phyloP scores from a whole-genome alignment of 2,329 filamentous ascomycete species.

The Botrytis medusae region DNA sequence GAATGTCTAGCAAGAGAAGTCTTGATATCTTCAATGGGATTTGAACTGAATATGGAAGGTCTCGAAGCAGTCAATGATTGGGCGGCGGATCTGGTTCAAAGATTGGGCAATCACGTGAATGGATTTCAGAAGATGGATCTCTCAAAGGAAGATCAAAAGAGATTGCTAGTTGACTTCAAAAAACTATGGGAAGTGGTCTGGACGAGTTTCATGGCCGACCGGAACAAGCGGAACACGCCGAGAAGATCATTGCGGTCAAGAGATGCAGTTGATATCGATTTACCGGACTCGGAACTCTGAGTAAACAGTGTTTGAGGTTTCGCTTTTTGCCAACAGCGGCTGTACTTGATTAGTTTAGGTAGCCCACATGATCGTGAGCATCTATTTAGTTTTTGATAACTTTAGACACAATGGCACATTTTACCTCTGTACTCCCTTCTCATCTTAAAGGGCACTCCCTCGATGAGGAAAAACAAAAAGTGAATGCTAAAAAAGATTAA shows the following conservation, averaged over 20 bases:
- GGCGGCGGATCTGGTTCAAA: constrained; percentile 24
- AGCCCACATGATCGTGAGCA: not conserved
- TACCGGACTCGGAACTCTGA: not conserved
- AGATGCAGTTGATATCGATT: constrained; percentile 5
- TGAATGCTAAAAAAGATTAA: not conserved
- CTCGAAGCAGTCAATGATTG: constrained; percentile 26
- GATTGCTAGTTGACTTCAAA: constrained; percentile 28
- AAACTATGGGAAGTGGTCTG: constrained; percentile 30
- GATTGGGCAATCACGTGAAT: constrained; percentile 25
- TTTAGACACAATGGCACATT: not conserved
- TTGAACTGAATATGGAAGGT: constrained; percentile 14
- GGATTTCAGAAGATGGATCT: constrained; percentile 25
- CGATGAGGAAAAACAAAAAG: not conserved
- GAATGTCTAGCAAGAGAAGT: constrained; percentile 25
- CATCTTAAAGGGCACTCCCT: not conserved
- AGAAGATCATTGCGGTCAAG: constrained; percentile 10
- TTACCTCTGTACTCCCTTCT: not conserved
- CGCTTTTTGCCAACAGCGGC: not conserved
- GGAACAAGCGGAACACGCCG: constrained; percentile 7
- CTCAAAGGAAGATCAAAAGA: constrained; percentile 22
- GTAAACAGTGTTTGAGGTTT: not conserved
- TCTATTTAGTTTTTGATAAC: not conserved
- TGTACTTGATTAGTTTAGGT: constrained; percentile 2
- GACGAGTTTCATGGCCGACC: constrained; percentile 22
- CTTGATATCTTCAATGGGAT: constrained; percentile 17